A percentile compares a stretch with the other conserved stretches of the same genome.
These are phyloP conservation scores for Mycosphaerella arachidis DNA, from an alignment of 2,329 filamentous ascomycete genomes.

Conservation along the genomic window DNA sequence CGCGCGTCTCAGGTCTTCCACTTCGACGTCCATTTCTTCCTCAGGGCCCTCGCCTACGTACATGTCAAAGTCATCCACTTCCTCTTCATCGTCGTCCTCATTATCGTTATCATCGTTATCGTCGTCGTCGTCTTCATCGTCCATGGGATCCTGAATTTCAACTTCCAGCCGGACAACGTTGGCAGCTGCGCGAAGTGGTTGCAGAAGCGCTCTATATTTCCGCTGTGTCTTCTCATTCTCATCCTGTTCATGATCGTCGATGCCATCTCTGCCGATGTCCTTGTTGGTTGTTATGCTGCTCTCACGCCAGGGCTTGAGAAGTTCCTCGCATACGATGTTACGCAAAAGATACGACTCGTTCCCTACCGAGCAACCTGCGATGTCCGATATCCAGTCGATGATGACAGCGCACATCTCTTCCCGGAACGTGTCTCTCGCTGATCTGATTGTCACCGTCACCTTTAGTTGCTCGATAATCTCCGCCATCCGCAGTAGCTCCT, in stretches of 20 bases:
- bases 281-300: slow-evolving; percentile 78
- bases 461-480: slow-evolving; percentile 91
- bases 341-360: slow-evolving; percentile 74
- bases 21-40: slow-evolving; percentile 47
- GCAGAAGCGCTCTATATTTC: slow-evolving; percentile 38
- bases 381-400: slow-evolving; percentile 92
- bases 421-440: slow-evolving; percentile 87
- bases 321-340: slow-evolving; percentile 81
- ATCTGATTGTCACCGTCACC: slow-evolving; percentile 90
- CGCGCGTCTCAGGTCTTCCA: slow-evolving; percentile 32
- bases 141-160: slow-evolving; percentile 41
- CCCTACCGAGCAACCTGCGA: slow-evolving; percentile 81
- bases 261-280: slow-evolving; percentile 68
- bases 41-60: slow-evolving; percentile 27
- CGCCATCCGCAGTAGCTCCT: slow-evolving; percentile 69
- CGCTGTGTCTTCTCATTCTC: slow-evolving; percentile 43
- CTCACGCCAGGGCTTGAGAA: slow-evolving; percentile 75
- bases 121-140: slow-evolving; percentile 40
- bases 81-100: slow-evolving; percentile 33
- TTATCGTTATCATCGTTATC: slow-evolving; percentile 47
- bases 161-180: slow-evolving; percentile 27
- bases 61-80: slow-evolving; percentile 28
- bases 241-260: slow-evolving; percentile 73
- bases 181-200: slow-evolving; percentile 23
- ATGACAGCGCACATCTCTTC: slow-evolving; percentile 99